Conservation (phyloP, 1,139 yeast species). For the Saccharomycopsis crataegensis region DNA sequence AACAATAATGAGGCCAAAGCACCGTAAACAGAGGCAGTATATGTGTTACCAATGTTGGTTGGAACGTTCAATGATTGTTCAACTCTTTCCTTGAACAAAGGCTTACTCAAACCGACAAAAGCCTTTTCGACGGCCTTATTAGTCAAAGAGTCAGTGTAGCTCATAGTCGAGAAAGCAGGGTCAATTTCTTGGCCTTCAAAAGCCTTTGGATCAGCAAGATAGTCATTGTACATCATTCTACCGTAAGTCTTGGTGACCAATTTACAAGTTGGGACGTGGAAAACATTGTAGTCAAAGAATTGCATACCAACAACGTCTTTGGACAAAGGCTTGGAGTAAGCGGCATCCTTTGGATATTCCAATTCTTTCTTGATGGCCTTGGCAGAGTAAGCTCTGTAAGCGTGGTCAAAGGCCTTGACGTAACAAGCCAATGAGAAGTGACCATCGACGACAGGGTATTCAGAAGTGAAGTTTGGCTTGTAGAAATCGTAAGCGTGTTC, state of each 20-base stretch:
- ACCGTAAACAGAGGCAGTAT: slow-evolving; percentile 91
- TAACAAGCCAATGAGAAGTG: slow-evolving; percentile 93
- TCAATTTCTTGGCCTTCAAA: slow-evolving; percentile 57
- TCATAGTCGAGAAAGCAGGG: slow-evolving; percentile 44
- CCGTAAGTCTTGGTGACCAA: slow-evolving; percentile 90
- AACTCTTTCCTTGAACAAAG: slow-evolving; percentile 59
- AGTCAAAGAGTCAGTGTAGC: slow-evolving; percentile 71
- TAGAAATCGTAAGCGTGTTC: slow-evolving; percentile 96
- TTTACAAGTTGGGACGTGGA: slow-evolving; percentile 99
- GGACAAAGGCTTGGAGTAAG: slow-evolving; percentile 34
- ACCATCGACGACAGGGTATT: slow-evolving; percentile 97
- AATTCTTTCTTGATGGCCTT: slow-evolving; percentile 61
- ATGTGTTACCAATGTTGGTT: slow-evolving; percentile 98
- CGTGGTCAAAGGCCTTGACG: slow-evolving; percentile 84
- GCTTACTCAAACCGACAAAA: slow-evolving; percentile 75
- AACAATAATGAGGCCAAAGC: slow-evolving; percentile 76
- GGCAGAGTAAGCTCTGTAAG: slow-evolving; percentile 75
- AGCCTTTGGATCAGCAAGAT: slow-evolving; percentile 49
- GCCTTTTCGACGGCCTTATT: slow-evolving; percentile 82
- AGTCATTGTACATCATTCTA: slow-evolving; percentile 86
- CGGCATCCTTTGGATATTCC: slow-evolving; percentile 22
- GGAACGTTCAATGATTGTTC: slow-evolving; percentile 79
- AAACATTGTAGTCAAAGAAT: slow-evolving; percentile 87
- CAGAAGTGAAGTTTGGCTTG: slow-evolving; percentile 94
- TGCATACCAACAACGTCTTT: slow-evolving; percentile 55